These are phyloP conservation scores for Ogataea henricii DNA, from an alignment of 805 yeast species.

Conservation along the genomic window DNA sequence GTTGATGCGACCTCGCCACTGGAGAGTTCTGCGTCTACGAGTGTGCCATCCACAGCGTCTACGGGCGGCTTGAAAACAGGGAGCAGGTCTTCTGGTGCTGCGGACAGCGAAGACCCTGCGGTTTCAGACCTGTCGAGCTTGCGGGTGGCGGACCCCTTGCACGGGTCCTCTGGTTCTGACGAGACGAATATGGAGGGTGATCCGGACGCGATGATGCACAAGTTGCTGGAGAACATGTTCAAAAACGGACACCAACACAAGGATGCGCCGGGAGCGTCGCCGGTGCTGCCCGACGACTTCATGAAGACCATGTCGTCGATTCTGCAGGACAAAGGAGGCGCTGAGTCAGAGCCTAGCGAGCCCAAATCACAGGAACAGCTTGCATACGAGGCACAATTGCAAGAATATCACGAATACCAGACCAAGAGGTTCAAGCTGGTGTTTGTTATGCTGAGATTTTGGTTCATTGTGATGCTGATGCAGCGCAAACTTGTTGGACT, in stretches of 20 bases:
- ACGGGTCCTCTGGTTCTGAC: constrained; percentile 12
- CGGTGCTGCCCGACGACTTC: constrained; percentile 30
- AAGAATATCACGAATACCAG: constrained; percentile 16
- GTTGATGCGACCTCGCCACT: constrained; percentile 39
- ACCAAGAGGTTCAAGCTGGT: constrained; percentile 14
- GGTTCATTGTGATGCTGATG: constrained; percentile 14
- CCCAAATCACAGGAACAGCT: constrained; percentile 14
- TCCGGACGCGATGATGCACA: constrained; percentile 21
- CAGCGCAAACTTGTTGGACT: constrained; percentile 12
- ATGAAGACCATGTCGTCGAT: constrained; percentile 33
- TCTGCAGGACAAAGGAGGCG: constrained; percentile 13
- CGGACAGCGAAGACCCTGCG: constrained; percentile 28
- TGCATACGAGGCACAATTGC: constrained; percentile 17
- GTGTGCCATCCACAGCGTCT: constrained; percentile 8
- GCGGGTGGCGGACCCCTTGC: constrained; percentile 11
- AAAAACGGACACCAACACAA: constrained; percentile 19
- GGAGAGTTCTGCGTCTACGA: constrained; percentile 21
- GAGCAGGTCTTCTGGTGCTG: constrained; percentile 15
- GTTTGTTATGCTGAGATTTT: constrained; percentile 23
- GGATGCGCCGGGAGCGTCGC: background rate
- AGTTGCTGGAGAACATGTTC: constrained; percentile 22
- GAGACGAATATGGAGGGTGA: background rate
- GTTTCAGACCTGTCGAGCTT: constrained; percentile 21
- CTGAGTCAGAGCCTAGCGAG: constrained; percentile 1
- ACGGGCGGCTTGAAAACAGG: constrained; percentile 4